A percentile compares a stretch with the other conserved stretches of the same genome.
These are phyloP conservation scores for Rhodotorula sp. DNA, from an alignment of 1,284 basidiomycete genomes.

Conservation along the genomic window DNA sequence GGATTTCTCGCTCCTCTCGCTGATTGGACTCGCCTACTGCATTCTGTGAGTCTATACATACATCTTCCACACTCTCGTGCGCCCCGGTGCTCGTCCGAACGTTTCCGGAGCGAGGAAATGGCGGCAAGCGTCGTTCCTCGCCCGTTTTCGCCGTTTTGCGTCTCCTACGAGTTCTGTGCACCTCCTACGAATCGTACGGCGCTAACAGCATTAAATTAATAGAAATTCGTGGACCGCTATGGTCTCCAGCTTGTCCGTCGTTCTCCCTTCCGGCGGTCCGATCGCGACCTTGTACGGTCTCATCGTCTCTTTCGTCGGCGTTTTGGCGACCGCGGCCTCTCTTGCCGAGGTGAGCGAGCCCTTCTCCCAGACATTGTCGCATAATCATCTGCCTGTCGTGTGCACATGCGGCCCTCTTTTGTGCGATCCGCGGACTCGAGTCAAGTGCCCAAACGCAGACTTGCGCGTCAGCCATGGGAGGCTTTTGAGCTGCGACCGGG, in stretches of 20 bases:
- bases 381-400: too few relatives aligned
- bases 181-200: too few relatives aligned
- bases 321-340: constrained; percentile 34
- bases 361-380: too few relatives aligned
- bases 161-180: too few relatives aligned
- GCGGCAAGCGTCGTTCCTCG: neutral
- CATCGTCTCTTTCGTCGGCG: constrained; percentile 45
- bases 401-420: too few relatives aligned
- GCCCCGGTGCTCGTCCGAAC: too few relatives aligned
- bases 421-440: too few relatives aligned
- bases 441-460: too few relatives aligned
- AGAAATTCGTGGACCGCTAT: constrained; percentile 48
- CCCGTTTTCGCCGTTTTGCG: neutral
- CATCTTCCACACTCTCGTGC: too few relatives aligned
- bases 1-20: constrained; percentile 27
- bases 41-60: neutral
- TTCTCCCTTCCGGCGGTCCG: constrained; percentile 25
- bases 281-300: constrained; percentile 45
- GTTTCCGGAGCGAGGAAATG: neutral
- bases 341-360: constrained; percentile 44
- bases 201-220: neutral
- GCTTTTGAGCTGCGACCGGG: too few relatives aligned
- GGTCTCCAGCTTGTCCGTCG: constrained; percentile 34
- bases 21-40: constrained; percentile 20
- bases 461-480: too few relatives aligned